These are phyloP conservation scores for Yamadazyma triangularis DNA, from an alignment of 1,139 yeast species.

Conservation along the genomic window DNA sequence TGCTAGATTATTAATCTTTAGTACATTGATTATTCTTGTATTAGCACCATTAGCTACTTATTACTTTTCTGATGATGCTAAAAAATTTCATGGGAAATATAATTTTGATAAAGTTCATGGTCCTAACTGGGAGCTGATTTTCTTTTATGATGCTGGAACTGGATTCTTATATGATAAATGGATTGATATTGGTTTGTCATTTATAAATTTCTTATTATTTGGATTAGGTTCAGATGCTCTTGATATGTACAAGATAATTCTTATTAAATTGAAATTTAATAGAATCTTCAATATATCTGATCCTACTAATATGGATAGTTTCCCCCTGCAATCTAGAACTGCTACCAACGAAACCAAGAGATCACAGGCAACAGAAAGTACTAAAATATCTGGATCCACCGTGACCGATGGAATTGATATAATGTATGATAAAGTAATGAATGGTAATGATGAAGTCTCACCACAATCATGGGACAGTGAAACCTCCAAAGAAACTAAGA, in stretches of 20 bases:
- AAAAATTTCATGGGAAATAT: conserved; percentile 14
- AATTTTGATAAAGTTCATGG: neutral
- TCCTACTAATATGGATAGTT: conserved; percentile 3
- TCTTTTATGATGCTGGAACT: conserved; percentile 26
- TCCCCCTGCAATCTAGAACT: conserved; percentile 4
- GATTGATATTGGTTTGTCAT: conserved; percentile 56
- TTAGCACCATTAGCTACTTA: conserved; percentile 63
- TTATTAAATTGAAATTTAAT: conserved; percentile 9
- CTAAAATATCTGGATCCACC: conserved; percentile 10
- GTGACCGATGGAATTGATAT: conserved; percentile 9
- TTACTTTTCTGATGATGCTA: conserved; percentile 39
- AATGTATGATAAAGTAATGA: conserved; percentile 10
- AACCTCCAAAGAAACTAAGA: no score
- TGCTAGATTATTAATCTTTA: conserved; percentile 62
- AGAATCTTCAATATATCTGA: conserved; percentile 6
- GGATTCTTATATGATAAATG: conserved; percentile 36
- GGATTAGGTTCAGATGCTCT: conserved; percentile 78
- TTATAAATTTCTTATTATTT: conserved; percentile 62
- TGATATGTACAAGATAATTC: conserved; percentile 43
- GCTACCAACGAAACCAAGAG: conserved; percentile 12
- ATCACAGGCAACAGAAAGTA: conserved; percentile 12
- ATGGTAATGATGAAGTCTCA: conserved; percentile 5
- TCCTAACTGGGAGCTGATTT: conserved; percentile 33
- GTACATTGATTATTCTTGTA: conserved; percentile 56
- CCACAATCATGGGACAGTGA: no score